phyloP scores from a whole-genome alignment of 352 stramenopile genomes.

The Pythium coloratum region DNA sequence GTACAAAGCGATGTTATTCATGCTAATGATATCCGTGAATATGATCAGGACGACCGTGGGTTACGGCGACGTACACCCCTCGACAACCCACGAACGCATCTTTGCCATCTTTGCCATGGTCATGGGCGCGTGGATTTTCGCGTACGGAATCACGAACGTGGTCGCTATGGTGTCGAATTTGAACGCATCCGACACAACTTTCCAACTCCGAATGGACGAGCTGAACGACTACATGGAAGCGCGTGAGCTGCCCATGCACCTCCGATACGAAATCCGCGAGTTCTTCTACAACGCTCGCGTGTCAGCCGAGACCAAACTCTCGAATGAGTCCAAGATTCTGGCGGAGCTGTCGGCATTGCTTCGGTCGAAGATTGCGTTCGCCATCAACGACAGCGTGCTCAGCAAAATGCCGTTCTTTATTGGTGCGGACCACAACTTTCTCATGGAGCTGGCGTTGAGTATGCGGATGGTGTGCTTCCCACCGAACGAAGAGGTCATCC shows the following conservation, averaged over 20 bases:
- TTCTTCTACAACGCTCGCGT: conserved; percentile 76
- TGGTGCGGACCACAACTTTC: conserved; percentile 71
- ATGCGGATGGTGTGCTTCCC: conserved; percentile 81
- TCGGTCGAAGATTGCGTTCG: conserved; percentile 73
- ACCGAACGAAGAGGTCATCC: conserved; percentile 57
- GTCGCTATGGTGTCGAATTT: conserved; percentile 73
- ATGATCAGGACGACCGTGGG: conserved; percentile 49
- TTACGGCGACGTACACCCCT: conserved; percentile 50
- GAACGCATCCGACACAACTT: conserved; percentile 60
- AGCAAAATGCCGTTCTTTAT: conserved; percentile 80
- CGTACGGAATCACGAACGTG: conserved; percentile 83
- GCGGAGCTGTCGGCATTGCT: conserved; percentile 66
- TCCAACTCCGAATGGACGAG: conserved; percentile 73
- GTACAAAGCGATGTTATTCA: not conserved
- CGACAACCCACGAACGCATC: conserved; percentile 55
- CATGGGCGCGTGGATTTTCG: conserved; percentile 65
- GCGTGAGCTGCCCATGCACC: conserved; percentile 59
- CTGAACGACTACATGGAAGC: conserved; percentile 82
- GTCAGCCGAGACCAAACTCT: conserved; percentile 66
- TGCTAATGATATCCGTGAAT: not conserved
- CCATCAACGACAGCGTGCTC: conserved; percentile 76
- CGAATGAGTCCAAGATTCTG: conserved; percentile 60
- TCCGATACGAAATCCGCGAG: conserved; percentile 75
- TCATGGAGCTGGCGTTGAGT: conserved; percentile 74
- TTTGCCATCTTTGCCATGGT: conserved; percentile 79